Conservation (phyloP, 208 protist genomes). For the Trypanosoma avium region DNA sequence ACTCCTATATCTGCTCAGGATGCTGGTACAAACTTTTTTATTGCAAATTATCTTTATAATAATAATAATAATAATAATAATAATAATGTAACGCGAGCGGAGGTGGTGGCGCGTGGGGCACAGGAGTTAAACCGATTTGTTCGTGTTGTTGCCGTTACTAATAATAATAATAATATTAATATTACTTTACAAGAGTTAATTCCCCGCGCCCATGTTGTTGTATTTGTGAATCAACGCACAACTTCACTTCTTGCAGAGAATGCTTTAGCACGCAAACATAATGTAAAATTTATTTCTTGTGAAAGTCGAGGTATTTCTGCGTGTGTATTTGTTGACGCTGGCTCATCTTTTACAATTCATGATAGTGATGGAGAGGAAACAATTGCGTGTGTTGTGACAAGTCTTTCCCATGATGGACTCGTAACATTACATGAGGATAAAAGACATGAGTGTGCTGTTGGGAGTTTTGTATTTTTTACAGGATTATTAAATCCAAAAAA, state of each 20-base stretch:
- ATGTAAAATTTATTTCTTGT: conserved; percentile 79
- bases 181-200: conserved; percentile 26
- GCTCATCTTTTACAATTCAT: conserved; percentile 56
- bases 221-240: conserved; percentile 77
- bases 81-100: conserved; percentile 56
- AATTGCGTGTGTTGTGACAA: conserved; percentile 76
- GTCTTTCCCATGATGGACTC: conserved; percentile 60
- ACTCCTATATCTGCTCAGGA: conserved; percentile 41
- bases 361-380: conserved; percentile 88
- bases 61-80: too few relatives aligned
- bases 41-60: too few relatives aligned
- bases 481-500: conserved; percentile 44
- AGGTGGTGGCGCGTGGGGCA: conserved; percentile 53
- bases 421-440: conserved; percentile 87
- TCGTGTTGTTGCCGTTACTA: conserved; percentile 41
- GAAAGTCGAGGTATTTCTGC: conserved; percentile 81
- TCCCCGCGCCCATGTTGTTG: conserved; percentile 59
- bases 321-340: conserved; percentile 85
- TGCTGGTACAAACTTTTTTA: conserved; percentile 83
- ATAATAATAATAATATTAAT: too few relatives aligned
- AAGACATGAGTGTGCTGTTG: conserved; percentile 84
- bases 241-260: conserved; percentile 57
- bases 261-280: conserved; percentile 43
- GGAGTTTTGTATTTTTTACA: conserved; percentile 82
- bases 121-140: conserved; percentile 92